Evolutionary conservation across 164 flowering plant species (phyloP), one percentile per base, ranked within the genome.

Genomic region (Magnolia kwangsiensis): DNA sequence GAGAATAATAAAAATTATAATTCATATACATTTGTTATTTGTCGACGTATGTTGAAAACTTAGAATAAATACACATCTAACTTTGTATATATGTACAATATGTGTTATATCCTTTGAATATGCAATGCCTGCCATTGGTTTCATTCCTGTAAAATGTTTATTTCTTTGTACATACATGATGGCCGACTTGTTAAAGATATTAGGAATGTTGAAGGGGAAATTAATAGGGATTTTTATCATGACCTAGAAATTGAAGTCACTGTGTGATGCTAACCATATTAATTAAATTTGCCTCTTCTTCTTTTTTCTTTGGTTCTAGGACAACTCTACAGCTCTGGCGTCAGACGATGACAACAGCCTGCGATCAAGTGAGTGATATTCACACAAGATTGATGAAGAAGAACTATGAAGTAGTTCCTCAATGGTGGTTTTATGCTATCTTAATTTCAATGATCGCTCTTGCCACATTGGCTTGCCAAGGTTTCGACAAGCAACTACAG

Each of bases 301-400:
- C 29, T 64, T 21, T 8, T 20, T n/a, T 64, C 4, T 23, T 64
- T 11, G 13, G 13, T 16, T 55, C 0, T 55, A 55, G 67, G 24
- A n/a, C 23, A 7, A 64, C 21, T 8, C 10, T 9, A 21, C 67
- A 64, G 1, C 67, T 64, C 9, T 64, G 67, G 67, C 21, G 67
- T 19, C 21, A 21, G 10, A 64, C 67, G 4, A n/a, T 21, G 24
- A 19, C 67, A 2, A n/a, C 24, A 8, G 20, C 37, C 19, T 14
- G 61, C 8, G 64, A 72, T 69, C 81, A 75, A 10, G 8, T 16
- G 16, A 74, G 63, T 3, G 83, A 81, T 49, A 67, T 81, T 2
- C 83, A 94, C 75, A 82, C 88, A 3, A 86, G 92, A 69, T 8
- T 93, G 50, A 93, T 94, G 97, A 92, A 85, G 85, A 86, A 87